phyloP scores from a whole-genome alignment of 2,329 filamentous ascomycete genomes.

The Colletotrichum sojae region DNA sequence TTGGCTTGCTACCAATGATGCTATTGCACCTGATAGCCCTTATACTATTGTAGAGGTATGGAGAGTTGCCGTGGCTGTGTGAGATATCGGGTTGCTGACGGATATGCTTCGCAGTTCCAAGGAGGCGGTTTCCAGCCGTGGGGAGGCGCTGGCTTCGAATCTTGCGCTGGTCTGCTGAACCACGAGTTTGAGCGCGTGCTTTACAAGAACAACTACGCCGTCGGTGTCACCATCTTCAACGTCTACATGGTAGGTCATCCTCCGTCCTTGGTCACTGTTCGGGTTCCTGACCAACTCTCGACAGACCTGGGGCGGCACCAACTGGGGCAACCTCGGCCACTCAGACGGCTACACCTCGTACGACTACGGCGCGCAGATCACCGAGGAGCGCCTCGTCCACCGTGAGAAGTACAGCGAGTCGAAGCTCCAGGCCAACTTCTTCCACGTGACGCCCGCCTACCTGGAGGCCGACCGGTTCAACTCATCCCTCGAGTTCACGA shows the following conservation, averaged over 20 bases:
- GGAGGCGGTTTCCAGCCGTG: slow-evolving; percentile 78
- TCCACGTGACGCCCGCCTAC: slow-evolving; percentile 77
- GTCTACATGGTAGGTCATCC: slow-evolving; percentile 75
- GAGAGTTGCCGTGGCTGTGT: not conserved
- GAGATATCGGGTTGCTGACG: slow-evolving; percentile 30
- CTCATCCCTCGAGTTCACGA: slow-evolving; percentile 48
- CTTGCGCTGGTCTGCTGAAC: slow-evolving; percentile 74
- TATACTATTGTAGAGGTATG: slow-evolving; percentile 72
- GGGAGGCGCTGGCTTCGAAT: slow-evolving; percentile 77
- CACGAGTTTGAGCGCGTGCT: slow-evolving; percentile 80
- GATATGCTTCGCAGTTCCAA: slow-evolving; percentile 60
- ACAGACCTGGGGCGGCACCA: slow-evolving; percentile 78
- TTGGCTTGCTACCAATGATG: slow-evolving; percentile 68
- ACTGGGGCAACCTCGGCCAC: slow-evolving; percentile 82
- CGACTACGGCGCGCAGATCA: slow-evolving; percentile 66
- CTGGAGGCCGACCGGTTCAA: slow-evolving; percentile 66
- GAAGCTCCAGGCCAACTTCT: slow-evolving; percentile 79
- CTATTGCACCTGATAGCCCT: slow-evolving; percentile 75
- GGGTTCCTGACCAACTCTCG: not conserved
- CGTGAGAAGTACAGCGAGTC: slow-evolving; percentile 82
- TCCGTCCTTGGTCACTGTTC: too few relatives aligned
- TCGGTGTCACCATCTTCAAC: slow-evolving; percentile 75
- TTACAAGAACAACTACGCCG: slow-evolving; percentile 79
- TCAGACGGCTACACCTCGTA: slow-evolving; percentile 70
- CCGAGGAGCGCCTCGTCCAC: slow-evolving; percentile 74